phyloP scores from a whole-genome alignment of 176 grass and related monocot species.

The Metroxylon sagu region DNA sequence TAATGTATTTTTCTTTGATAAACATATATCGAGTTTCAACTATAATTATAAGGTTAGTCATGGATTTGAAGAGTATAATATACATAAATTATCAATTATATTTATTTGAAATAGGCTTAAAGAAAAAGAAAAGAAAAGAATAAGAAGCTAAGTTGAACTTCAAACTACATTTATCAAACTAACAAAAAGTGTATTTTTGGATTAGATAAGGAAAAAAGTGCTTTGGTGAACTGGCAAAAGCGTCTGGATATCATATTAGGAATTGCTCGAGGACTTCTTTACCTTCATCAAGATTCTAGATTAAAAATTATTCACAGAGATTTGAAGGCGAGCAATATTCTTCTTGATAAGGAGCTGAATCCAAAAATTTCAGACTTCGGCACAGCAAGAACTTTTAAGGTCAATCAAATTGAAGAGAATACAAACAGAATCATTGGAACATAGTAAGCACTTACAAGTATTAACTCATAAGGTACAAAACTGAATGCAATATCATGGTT shows the following conservation, averaged over 20 bases:
- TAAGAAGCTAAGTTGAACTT: no score
- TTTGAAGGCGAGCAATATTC: slow-evolving; percentile 71
- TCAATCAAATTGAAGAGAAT: slow-evolving; percentile 30
- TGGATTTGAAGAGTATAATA: no score
- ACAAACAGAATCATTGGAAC: slow-evolving; percentile 49
- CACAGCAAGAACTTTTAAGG: slow-evolving; percentile 42
- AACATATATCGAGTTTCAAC: no score
- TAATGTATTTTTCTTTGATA: no score
- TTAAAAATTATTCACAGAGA: slow-evolving; percentile 56
- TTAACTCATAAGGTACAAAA: background rate
- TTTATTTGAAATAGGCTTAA: no score
- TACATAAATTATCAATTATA: no score
- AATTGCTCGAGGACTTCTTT: slow-evolving; percentile 51
- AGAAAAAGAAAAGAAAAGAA: no score
- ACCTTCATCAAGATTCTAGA: slow-evolving; percentile 67
- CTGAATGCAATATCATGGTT: no score
- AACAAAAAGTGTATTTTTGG: background rate
- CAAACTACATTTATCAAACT: no score
- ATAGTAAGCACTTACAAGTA: slow-evolving; percentile 36
- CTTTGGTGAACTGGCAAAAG: slow-evolving; percentile 29
- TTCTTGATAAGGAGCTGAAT: slow-evolving; percentile 47
- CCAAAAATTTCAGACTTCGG: slow-evolving; percentile 75
- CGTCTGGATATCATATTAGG: slow-evolving; percentile 39
- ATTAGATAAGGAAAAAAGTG: slow-evolving; percentile 26
- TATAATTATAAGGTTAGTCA: no score